phyloP scores from a whole-genome alignment of 108 stramenopile genomes.

The Fragilaria crotonensis region DNA sequence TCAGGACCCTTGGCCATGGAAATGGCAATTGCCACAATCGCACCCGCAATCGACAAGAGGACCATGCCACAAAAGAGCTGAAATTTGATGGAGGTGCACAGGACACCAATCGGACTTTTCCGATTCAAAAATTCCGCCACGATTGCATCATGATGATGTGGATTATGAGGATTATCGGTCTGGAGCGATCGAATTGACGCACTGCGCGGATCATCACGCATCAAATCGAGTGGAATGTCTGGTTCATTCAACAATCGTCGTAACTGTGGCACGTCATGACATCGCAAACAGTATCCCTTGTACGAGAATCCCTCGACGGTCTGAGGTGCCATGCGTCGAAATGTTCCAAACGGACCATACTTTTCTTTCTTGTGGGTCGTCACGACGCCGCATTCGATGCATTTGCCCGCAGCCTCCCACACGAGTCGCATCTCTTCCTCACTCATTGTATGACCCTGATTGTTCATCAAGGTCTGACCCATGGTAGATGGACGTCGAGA shows the following conservation, averaged over 20 bases:
- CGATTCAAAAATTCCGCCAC: too few relatives aligned
- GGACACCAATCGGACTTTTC: too few relatives aligned
- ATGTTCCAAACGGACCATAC: background rate
- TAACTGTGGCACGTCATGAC: background rate
- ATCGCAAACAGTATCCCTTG: background rate
- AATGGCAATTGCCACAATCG: too few relatives aligned
- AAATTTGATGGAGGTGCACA: too few relatives aligned
- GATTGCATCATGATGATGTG: too few relatives aligned
- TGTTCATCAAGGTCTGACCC: background rate
- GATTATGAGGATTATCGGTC: too few relatives aligned
- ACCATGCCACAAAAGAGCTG: too few relatives aligned
- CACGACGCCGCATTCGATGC: background rate
- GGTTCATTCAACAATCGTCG: background rate
- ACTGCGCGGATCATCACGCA: background rate
- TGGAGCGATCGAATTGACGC: background rate
- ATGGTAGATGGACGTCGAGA: background rate
- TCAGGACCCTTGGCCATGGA: too few relatives aligned
- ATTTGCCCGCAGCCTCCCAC: background rate
- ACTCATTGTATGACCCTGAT: background rate
- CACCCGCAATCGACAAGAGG: too few relatives aligned
- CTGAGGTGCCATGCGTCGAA: background rate
- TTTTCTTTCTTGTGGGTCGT: background rate
- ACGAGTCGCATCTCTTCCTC: background rate
- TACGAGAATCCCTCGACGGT: background rate
- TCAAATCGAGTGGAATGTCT: background rate